Percentiles rank a stretch among this genome's conserved stretches.
Evolutionary conservation across 208 protist species (phyloP).

Genomic region (Phytomonas sp.): DNA sequence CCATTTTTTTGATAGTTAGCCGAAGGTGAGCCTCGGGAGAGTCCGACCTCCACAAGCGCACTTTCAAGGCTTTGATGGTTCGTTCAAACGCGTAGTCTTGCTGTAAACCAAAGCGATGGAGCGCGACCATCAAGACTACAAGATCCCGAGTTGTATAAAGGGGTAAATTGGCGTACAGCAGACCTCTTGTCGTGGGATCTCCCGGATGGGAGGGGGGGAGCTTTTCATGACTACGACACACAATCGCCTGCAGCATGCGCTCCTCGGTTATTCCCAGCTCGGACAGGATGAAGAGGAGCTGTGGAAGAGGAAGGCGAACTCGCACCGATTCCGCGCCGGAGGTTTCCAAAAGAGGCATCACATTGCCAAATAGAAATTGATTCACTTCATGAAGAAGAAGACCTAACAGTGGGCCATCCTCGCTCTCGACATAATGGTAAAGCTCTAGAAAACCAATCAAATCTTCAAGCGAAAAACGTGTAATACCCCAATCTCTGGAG

Average conservation of each 20-base stretch:
- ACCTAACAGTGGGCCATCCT: constrained; percentile 55
- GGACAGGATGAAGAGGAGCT: constrained; percentile 44
- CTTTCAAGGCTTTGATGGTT: constrained; percentile 16
- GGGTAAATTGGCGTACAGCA: constrained; percentile 34
- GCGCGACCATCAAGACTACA: constrained; percentile 34
- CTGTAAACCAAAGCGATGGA: constrained; percentile 65
- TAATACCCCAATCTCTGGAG: not conserved
- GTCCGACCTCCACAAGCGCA: constrained; percentile 9
- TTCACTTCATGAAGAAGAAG: constrained; percentile 49
- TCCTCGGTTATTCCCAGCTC: constrained; percentile 52
- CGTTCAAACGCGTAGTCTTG: constrained; percentile 39
- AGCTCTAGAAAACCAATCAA: constrained; percentile 43
- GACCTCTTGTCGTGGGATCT: constrained; percentile 4
- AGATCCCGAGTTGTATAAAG: constrained; percentile 31
- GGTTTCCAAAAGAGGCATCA: not conserved
- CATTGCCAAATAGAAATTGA: constrained; percentile 23
- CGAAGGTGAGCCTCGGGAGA: constrained; percentile 13
- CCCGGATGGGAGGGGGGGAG: not conserved
- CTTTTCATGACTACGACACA: constrained; percentile 4
- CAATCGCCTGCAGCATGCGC: constrained; percentile 28
- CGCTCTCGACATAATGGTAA: constrained; percentile 35
- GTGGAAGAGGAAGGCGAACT: constrained; percentile 26
- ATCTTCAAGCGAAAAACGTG: constrained; percentile 26
- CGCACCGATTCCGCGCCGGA: not conserved
- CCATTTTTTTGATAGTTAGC: constrained; percentile 4